Percentiles rank a stretch among this genome's conserved stretches.
Evolutionary conservation across 306 rosid genomes (phyloP).

Genomic region (Gynostemma pentaphyllum): DNA sequence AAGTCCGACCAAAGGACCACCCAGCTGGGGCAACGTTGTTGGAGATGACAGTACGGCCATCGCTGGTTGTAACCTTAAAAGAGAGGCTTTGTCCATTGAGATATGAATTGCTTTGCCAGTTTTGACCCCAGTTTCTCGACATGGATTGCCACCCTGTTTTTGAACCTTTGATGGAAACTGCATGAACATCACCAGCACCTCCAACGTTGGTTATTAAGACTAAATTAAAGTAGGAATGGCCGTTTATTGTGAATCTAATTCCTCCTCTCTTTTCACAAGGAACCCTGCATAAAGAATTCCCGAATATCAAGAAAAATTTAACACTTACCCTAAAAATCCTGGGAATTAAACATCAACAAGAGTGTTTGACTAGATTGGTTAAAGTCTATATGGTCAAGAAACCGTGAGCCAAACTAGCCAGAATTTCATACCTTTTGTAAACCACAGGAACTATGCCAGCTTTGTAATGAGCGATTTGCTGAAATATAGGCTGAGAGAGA

Average conservation of each 20-base stretch:
- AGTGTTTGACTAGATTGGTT: too few species aligned
- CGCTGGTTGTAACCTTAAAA: conserved; percentile 53
- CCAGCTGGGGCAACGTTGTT: conserved; percentile 34
- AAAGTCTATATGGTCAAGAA: too few species aligned
- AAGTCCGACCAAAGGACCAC: conserved; percentile 78
- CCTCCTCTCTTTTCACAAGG: conserved; percentile 66
- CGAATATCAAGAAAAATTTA: neutral
- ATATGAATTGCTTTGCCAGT: conserved; percentile 65
- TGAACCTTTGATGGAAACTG: conserved; percentile 70
- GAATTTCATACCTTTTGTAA: conserved; percentile 36
- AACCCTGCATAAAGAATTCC: conserved; percentile 37
- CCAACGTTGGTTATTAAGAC: conserved; percentile 74
- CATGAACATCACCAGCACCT: conserved; percentile 63
- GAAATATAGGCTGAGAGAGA: conserved; percentile 63
- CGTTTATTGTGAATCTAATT: conserved; percentile 71
- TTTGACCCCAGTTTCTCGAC: conserved; percentile 82
- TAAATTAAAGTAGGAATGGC: conserved; percentile 63
- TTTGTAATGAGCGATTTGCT: conserved; percentile 44
- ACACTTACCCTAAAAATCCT: neutral
- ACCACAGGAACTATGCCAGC: conserved; percentile 72
- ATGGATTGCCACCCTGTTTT: conserved; percentile 56
- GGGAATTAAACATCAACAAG: too few species aligned
- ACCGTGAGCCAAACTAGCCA: neutral
- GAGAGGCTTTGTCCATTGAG: conserved; percentile 70
- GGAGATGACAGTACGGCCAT: conserved; percentile 45